These are phyloP conservation scores for Parietaria judaica DNA, from an alignment of 306 rosid genomes.

Conservation along the genomic window DNA sequence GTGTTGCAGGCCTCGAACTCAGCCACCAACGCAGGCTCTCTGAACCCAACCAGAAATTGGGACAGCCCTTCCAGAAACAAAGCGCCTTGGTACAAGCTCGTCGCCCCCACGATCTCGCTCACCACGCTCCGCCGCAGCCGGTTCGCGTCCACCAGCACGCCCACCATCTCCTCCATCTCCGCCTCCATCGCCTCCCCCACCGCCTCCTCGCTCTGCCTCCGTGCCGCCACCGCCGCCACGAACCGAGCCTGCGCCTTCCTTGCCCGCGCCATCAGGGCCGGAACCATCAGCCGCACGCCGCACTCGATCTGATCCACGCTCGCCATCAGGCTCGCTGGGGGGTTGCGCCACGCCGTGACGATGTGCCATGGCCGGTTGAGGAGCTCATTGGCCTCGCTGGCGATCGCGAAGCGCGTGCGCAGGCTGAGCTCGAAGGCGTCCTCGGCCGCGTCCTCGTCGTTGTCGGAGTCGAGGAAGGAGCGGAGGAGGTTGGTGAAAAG, in stretches of 20 bases:
- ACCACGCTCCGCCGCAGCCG: slow-evolving; percentile 56
- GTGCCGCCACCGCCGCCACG: slow-evolving; percentile 26
- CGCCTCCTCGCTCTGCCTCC: slow-evolving; percentile 19
- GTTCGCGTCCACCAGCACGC: slow-evolving; percentile 51
- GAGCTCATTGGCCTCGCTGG: not conserved
- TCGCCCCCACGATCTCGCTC: slow-evolving; percentile 41
- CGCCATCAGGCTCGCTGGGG: slow-evolving; percentile 17
- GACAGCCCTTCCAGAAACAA: slow-evolving; percentile 59
- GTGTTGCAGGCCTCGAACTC: slow-evolving; percentile 22
- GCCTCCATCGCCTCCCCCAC: slow-evolving; percentile 29
- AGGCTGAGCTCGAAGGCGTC: not conserved
- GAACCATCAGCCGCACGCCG: slow-evolving; percentile 52
- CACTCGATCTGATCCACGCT: slow-evolving; percentile 52
- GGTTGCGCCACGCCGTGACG: slow-evolving; percentile 41
- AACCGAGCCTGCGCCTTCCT: slow-evolving; percentile 34
- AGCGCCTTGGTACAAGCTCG: slow-evolving; percentile 45
- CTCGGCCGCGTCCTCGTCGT: slow-evolving; percentile 4
- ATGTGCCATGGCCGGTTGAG: slow-evolving; percentile 48
- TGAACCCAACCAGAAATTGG: slow-evolving; percentile 51
- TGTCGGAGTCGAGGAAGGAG: slow-evolving; percentile 39
- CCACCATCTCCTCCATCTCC: slow-evolving; percentile 51
- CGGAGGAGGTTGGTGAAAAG: slow-evolving; percentile 61
- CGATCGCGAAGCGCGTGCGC: slow-evolving; percentile 5
- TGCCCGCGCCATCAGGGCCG: slow-evolving; percentile 31
- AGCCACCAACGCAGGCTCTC: slow-evolving; percentile 32